Percentiles rank a stretch among this genome's conserved stretches.
phyloP scores from a whole-genome alignment of 169 alveolate genomes.

The Cryptosporidium baileyi region DNA sequence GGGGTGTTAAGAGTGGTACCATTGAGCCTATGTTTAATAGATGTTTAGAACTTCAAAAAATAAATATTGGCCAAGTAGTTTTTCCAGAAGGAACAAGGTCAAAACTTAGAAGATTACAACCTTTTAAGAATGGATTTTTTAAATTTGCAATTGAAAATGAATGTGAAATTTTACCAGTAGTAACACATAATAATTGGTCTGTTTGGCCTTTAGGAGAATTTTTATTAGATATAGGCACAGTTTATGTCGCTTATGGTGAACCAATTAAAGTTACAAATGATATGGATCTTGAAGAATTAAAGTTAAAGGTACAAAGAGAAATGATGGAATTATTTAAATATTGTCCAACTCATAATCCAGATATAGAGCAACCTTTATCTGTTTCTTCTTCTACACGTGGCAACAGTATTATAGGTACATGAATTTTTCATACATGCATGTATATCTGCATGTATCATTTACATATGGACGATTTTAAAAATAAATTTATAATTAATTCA shows the following conservation, averaged over 20 bases:
- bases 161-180: constrained; percentile 83
- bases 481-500: not conserved
- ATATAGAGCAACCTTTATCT: constrained; percentile 56
- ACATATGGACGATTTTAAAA: not conserved
- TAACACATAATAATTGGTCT: constrained; percentile 73
- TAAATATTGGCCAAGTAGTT: constrained; percentile 72
- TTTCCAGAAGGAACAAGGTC: constrained; percentile 89
- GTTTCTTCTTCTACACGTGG: constrained; percentile 24
- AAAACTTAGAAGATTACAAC: constrained; percentile 81
- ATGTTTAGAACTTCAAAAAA: constrained; percentile 67
- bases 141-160: constrained; percentile 84
- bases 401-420: constrained; percentile 28
- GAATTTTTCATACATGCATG: not conserved
- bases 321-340: constrained; percentile 54
- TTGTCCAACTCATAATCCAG: constrained; percentile 68
- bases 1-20: constrained; percentile 78
- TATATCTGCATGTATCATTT: not conserved
- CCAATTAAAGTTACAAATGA: constrained; percentile 69
- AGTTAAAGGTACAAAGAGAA: constrained; percentile 13
- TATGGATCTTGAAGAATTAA: constrained; percentile 49
- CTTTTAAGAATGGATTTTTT: constrained; percentile 87
- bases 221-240: constrained; percentile 75
- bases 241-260: constrained; percentile 77
- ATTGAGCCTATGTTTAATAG: constrained; percentile 71
- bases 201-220: constrained; percentile 77